Base-by-base conservation (phyloP, 2,329 filamentous ascomycete species). In the Penicillium palitans region DNA sequence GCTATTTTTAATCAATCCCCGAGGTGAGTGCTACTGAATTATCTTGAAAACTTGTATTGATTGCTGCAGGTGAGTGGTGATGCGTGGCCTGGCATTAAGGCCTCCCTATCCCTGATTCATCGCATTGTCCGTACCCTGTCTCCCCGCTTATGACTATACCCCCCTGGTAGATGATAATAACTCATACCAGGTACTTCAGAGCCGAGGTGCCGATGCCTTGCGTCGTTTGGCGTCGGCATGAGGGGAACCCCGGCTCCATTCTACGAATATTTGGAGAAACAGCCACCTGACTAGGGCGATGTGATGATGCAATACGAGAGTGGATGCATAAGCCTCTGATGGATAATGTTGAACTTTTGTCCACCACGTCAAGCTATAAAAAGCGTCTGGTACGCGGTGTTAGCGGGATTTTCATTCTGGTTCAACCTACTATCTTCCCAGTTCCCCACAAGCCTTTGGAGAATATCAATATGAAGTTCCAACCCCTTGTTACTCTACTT, bases 401-500 rank as follows among this genome's bases (percentile, higher is more conserved):
- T 39, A 19, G 19, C 8, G 9, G 13, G 9, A 1, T 17, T 4
- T 25, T 52, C 12, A 40, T 33, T 25, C 12, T 25, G 24, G 7
- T 44, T 12, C 40, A 41, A 19, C 19, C 4, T 35, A 31, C 17
- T 24, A 37, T 17, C 8, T 27, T 24, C 13, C n/a, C 8, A 29
- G 1, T 35, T 24, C 3, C 10, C 15, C 21, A n/a, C 13, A 19
- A 17, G 17, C n/a, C 4, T n/a, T 4, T 1, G 2, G 10, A 35
- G 1, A 17, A 42, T 3, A 8, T 37, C 41, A 56, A 13, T 15
- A 70, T 59, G 68, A 64, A 54, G 61, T 52, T 55, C 46, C 57
- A 31, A 55, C 33, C 17, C 3, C 9, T 60, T 19, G 48, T 35
- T 33, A 25, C 37, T 40, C 33, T 64, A 7, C 37, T 61, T 41